Percentiles rank a stretch among this genome's conserved stretches.
Conservation (phyloP, 768 basidiomycete genomes). For the Pulveroboletus sp. region DNA sequence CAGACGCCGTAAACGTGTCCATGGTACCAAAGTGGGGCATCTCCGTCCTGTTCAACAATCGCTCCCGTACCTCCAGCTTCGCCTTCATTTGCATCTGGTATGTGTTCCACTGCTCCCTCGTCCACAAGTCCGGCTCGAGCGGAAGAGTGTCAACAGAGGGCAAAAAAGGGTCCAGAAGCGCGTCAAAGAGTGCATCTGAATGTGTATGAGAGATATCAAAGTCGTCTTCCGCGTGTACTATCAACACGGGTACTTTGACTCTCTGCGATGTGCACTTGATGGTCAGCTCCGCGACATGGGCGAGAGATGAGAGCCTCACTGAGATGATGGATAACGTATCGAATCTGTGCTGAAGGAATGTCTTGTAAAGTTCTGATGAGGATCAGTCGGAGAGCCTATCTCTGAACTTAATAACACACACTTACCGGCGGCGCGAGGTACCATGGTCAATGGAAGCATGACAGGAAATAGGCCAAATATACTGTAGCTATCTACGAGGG, state of each 20-base stretch:
- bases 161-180: constrained; percentile 61
- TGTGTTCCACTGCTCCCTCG: constrained; percentile 43
- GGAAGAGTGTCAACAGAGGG: constrained; percentile 45
- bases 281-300: neutral
- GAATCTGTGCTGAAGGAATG: constrained; percentile 54
- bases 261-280: constrained; percentile 38
- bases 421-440: constrained; percentile 66
- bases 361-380: constrained; percentile 49
- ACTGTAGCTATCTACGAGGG: constrained; percentile 65
- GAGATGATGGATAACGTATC: constrained; percentile 61
- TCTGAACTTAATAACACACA: constrained; percentile 11
- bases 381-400: neutral
- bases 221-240: constrained; percentile 77
- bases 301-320: constrained; percentile 37
- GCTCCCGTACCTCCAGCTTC: constrained; percentile 41
- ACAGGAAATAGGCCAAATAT: constrained; percentile 68
- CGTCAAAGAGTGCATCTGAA: constrained; percentile 64
- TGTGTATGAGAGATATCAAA: constrained; percentile 70
- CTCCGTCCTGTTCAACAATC: constrained; percentile 43
- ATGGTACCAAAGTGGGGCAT: constrained; percentile 51
- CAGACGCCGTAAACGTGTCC: constrained; percentile 48
- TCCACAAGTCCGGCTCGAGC: constrained; percentile 26
- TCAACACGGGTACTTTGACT: constrained; percentile 64
- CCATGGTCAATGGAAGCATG: constrained; percentile 61
- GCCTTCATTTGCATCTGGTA: constrained; percentile 38